Percentiles rank a stretch among this genome's conserved stretches.
phyloP scores from a whole-genome alignment of 305 asterid species.

The Fraxinus ornus region DNA sequence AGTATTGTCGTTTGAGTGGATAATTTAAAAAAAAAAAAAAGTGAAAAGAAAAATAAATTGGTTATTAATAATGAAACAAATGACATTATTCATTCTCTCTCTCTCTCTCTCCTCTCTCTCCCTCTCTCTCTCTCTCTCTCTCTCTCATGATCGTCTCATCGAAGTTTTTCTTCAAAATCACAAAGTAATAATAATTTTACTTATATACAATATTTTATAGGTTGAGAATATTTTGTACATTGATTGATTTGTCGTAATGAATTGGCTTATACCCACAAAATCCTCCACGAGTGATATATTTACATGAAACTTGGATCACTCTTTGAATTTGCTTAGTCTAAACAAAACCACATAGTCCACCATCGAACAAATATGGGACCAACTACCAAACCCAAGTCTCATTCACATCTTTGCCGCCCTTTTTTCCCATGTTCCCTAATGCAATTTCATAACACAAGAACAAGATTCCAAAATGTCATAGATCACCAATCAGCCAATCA shows the following conservation, averaged over 20 bases:
- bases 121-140: too few relatives aligned
- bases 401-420: not conserved
- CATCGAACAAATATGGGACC: not conserved
- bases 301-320: not conserved
- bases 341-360: not conserved
- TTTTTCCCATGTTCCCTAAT: not conserved
- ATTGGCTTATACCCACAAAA: not conserved
- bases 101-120: too few relatives aligned
- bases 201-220: not conserved
- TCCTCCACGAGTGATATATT: not conserved
- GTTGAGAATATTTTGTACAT: not conserved
- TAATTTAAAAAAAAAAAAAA: too few relatives aligned
- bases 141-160: too few relatives aligned
- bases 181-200: too few relatives aligned
- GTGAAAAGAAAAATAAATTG: too few relatives aligned
- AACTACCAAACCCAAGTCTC: not conserved
- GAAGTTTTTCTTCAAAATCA: too few relatives aligned
- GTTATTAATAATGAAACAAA: too few relatives aligned
- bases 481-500: not conserved
- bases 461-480: not conserved
- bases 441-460: not conserved
- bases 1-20: too few relatives aligned
- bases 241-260: not conserved
- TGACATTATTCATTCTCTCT: too few relatives aligned
- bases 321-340: not conserved